Conservation (phyloP, 1,139 yeast genomes). For the Zygoascus hellenicus region DNA sequence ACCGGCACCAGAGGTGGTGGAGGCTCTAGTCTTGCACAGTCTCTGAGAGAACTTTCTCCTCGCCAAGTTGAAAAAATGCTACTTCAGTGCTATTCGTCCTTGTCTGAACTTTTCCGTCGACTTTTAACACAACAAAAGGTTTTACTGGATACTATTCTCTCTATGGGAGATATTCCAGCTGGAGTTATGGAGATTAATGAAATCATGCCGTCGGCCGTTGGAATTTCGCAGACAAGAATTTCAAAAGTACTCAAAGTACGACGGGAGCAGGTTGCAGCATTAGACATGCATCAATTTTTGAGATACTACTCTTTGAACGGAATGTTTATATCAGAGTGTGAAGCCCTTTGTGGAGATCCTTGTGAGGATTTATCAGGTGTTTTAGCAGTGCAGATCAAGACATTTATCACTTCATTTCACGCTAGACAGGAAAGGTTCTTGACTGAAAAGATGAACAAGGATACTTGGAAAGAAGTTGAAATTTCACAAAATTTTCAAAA, state of each 20-base stretch:
- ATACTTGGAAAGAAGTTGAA: slow-evolving; percentile 71
- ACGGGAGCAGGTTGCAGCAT: slow-evolving; percentile 59
- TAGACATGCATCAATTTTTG: slow-evolving; percentile 49
- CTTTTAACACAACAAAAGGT: slow-evolving; percentile 74
- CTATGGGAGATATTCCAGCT: slow-evolving; percentile 28
- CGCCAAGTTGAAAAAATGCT: slow-evolving; percentile 72
- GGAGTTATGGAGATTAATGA: slow-evolving; percentile 30
- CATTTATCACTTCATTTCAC: slow-evolving; percentile 56
- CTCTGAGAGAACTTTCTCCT: slow-evolving; percentile 60
- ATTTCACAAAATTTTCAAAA: slow-evolving; percentile 47
- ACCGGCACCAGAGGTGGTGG: slow-evolving; percentile 27
- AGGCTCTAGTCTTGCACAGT: slow-evolving; percentile 41
- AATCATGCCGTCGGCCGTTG: slow-evolving; percentile 60
- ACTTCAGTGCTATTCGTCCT: slow-evolving; percentile 51
- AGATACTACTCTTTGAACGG: slow-evolving; percentile 62
- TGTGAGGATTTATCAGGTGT: slow-evolving; percentile 59
- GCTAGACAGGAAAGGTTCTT: slow-evolving; percentile 44
- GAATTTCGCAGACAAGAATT: slow-evolving; percentile 67
- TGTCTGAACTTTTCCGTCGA: slow-evolving; percentile 69
- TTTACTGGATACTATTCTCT: slow-evolving; percentile 65
- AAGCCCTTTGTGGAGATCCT: slow-evolving; percentile 70
- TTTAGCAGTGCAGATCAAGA: slow-evolving; percentile 59
- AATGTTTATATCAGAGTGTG: slow-evolving; percentile 77
- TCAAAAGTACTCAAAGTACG: slow-evolving; percentile 76
- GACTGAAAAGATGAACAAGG: slow-evolving; percentile 53